Conservation (phyloP, 140 eudicot species). For the Cichorium intybus region DNA sequence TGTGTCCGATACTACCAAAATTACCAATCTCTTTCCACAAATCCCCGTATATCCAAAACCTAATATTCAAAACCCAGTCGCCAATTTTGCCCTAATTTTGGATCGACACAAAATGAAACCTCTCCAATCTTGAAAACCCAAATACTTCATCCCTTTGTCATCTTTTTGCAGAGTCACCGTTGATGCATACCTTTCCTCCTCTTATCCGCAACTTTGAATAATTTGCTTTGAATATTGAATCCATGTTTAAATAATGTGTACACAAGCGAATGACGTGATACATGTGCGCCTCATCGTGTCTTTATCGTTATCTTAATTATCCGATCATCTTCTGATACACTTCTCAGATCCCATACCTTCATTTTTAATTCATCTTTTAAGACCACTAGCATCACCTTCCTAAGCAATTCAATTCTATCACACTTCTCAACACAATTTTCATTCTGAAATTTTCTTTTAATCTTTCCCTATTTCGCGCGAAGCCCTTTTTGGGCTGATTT, state of each 20-base stretch:
- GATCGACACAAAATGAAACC: neutral
- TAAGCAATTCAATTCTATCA: constrained; percentile 12
- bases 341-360: constrained; percentile 29
- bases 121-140: neutral
- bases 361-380: constrained; percentile 6
- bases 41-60: neutral
- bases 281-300: constrained; percentile 13
- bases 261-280: constrained; percentile 5
- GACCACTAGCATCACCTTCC: neutral
- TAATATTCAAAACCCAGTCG: neutral
- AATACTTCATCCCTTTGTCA: constrained; percentile 1
- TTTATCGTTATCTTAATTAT: constrained; percentile 25
- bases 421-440: constrained; percentile 4
- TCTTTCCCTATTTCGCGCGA: neutral
- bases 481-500: constrained; percentile 4
- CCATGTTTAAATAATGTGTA: neutral
- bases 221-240: constrained; percentile 8
- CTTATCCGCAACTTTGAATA: constrained; percentile 32
- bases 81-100: constrained; percentile 23
- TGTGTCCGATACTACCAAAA: neutral
- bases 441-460: constrained; percentile 10
- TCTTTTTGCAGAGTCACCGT: constrained; percentile 33
- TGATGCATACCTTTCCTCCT: constrained; percentile 10
- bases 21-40: neutral
- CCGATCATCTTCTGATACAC: constrained; percentile 17